Percentiles rank a stretch among this genome's conserved stretches.
phyloP scores from a whole-genome alignment of 257 asterid genomes.

The Solanum ahanhuiri region DNA sequence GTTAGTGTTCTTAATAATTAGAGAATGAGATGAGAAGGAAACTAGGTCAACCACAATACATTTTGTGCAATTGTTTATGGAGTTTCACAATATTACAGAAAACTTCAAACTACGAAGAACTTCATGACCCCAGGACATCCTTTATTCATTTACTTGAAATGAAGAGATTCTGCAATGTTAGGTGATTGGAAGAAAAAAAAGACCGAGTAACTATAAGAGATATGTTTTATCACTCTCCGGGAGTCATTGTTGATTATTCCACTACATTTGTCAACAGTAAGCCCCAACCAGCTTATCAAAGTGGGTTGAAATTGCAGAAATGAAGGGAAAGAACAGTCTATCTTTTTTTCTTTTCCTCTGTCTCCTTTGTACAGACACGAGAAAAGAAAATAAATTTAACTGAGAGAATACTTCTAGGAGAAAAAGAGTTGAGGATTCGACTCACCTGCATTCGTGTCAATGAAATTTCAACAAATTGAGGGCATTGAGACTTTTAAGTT shows the following conservation, averaged over 20 bases:
- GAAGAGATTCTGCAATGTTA: neutral
- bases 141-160: neutral
- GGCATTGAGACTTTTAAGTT: too few species aligned
- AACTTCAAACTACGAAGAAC: neutral
- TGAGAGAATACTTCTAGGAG: neutral
- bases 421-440: neutral
- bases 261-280: neutral
- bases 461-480: neutral
- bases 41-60: neutral
- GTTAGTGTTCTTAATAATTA: neutral
- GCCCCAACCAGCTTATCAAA: neutral
- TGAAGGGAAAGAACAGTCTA: neutral
- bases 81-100: neutral
- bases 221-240: neutral
- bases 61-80: neutral
- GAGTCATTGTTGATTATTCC: neutral
- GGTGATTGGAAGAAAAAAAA: neutral
- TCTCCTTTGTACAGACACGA: neutral
- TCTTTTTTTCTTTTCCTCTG: neutral
- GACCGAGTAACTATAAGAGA: neutral
- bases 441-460: neutral
- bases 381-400: neutral
- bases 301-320: neutral
- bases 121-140: neutral
- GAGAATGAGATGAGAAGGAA: neutral